Evolutionary conservation across 2,329 filamentous ascomycete species (phyloP), one percentile per base, ranked within the genome.

Genomic region (Phaeomoniella chlamydospora): DNA sequence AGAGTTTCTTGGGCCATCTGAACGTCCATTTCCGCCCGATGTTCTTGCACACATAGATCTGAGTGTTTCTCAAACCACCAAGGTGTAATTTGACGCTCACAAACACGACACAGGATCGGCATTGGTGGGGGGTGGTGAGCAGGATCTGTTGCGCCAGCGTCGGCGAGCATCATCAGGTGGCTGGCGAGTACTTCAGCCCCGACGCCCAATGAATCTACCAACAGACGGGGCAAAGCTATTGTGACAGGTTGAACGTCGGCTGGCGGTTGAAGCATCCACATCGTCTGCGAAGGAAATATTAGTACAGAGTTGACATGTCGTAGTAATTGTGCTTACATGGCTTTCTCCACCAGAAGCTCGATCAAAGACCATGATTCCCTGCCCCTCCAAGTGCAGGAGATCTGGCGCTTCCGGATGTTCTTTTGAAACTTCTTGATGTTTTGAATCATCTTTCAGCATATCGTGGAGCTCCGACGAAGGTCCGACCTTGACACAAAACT

Each of bases 61-160:
- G 88, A 94, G 55, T 98, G 90, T 57, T 96, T 98, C 59, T 98
- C 90, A 48, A 98, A 98, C 92, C 90, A 98, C 90, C 90, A 98
- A 1, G 88, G 86, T 3, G 85, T 85, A 41, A 98, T 96, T 43
- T 94, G 85, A 37, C 90, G 83, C 55, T 98, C 90, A 56, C 90
- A 98, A 37, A 98, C 96, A 36, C 90, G 85, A 57, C 90, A 98
- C 12, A 98, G 72, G 3, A 96, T 80, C 1, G 86, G 84, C 9
- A 77, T 67, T 0, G 88, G 86, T 2, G 85, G 84, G 6, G 85
- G 77, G 53, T 87, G 78, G 49, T 79, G 75, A 34, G 73, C 72
- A 14, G 81, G 77, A 49, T 77, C 84, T 29, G 81, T 80, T 17
- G 78, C 68, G 34, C 82, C 84, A 29, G 77, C 75, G 53, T 98